Evolutionary conservation across 805 yeast species (phyloP).

Genomic region (Scheffersomyces amazonensis): DNA sequence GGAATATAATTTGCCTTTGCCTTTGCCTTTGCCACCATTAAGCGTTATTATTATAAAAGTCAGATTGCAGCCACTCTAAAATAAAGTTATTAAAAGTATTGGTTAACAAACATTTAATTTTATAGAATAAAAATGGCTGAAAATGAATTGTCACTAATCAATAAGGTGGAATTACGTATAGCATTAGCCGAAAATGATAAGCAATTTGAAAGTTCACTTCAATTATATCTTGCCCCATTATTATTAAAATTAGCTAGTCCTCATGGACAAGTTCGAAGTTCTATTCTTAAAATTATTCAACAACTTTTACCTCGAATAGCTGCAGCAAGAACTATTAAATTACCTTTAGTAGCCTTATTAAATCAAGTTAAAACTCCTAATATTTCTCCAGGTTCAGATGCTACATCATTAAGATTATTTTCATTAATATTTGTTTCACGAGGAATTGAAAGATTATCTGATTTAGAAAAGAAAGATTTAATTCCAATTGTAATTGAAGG

Average conservation of each 20-base stretch:
- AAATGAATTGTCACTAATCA: constrained; percentile 59
- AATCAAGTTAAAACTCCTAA: constrained; percentile 60
- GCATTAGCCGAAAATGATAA: constrained; percentile 70
- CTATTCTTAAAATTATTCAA: constrained; percentile 64
- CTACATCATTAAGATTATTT: constrained; percentile 55
- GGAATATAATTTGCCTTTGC: constrained; percentile 1
- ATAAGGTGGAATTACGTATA: constrained; percentile 77
- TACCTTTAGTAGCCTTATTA: constrained; percentile 65
- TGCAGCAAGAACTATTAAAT: constrained; percentile 47
- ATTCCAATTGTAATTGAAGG: constrained; percentile 48
- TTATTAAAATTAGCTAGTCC: constrained; percentile 75
- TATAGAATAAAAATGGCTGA: constrained; percentile 24
- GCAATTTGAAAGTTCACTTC: constrained; percentile 60
- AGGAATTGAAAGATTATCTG: constrained; percentile 56
- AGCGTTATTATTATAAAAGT: no score
- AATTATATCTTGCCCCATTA: constrained; percentile 70
- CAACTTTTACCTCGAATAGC: constrained; percentile 66
- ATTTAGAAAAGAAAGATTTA: constrained; percentile 33
- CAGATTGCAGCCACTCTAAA: no score
- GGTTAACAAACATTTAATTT: no score
- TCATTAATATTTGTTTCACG: constrained; percentile 64
- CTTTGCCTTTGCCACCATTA: not conserved
- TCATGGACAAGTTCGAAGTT: constrained; percentile 60
- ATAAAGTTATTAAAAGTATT: no score
- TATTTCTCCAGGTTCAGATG: constrained; percentile 39